Evolutionary conservation across 441 rosid genomes (phyloP), one percentile per base, ranked within the genome.

Genomic region (Eutrema salsugineum): DNA sequence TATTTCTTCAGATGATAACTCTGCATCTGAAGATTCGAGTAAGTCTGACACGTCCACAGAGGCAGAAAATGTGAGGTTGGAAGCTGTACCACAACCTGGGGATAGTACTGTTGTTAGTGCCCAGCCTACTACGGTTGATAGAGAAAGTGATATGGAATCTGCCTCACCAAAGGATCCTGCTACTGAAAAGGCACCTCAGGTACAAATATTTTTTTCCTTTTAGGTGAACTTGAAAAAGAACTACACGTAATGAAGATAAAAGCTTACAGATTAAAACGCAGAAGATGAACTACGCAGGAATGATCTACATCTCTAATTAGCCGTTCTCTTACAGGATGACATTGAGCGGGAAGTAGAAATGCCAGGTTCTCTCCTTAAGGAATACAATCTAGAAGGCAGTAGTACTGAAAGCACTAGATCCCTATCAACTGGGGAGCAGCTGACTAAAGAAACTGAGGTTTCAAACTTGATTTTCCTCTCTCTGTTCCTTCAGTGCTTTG

Each of bases 331-430:
- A 68, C 78, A 88, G 94, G 81, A 63, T 77, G 76, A 66, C 72
- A 19, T 65, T 16, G 78, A 68, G 43, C 76, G 62, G 70, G 83
- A 54, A 60, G 54, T 53, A 17, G 83, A 76, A 66, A 69, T 38
- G 40, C 64, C 85, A 8, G 81, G 73, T 75, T 77, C 95, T 69
- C 96, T 96, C 61, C 97, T 91, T 66, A 87, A 84, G 47, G 71
- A 94, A 48, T 96, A 93, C 83, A 81, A 85, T 83, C 85, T 93
- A 66, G 81, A 68, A 76, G 92, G 81, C 58, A 76, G 70, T 59
- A 77, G 68, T 50, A 74, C 80, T 65, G 84, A 77, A 66, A 82
- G 77, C 71, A 57, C 50, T 38, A 73, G 71, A 50, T 49, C 66
- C 20, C 50, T 76, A 73, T 51, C 78, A 24, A 24, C 63, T 22